Percentiles rank a stretch among this genome's conserved stretches.
phyloP scores from a whole-genome alignment of 352 stramenopile genomes.

The Sclerospora graminicola region DNA sequence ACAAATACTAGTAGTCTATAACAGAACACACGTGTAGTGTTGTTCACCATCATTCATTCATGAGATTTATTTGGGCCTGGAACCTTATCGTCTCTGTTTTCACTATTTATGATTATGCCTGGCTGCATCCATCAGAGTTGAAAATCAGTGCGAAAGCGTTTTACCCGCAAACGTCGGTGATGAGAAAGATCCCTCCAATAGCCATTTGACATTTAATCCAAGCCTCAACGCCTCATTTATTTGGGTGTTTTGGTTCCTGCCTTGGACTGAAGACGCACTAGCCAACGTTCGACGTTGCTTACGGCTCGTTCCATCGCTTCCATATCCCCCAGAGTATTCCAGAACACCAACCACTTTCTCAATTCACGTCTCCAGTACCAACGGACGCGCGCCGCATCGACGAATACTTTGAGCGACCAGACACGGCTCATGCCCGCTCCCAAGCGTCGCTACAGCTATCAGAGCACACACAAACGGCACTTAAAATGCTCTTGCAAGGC shows the following conservation, averaged over 20 bases:
- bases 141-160: too few relatives aligned
- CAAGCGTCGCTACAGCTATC: slow-evolving; percentile 17
- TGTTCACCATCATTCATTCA: too few relatives aligned
- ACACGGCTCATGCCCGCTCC: slow-evolving; percentile 17
- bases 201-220: too few relatives aligned
- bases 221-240: too few relatives aligned
- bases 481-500: slow-evolving; percentile 25
- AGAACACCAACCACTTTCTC: slow-evolving; percentile 52
- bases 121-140: too few relatives aligned
- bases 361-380: slow-evolving; percentile 40
- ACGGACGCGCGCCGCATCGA: slow-evolving; percentile 12
- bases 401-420: slow-evolving; percentile 20
- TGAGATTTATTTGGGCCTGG: too few relatives aligned
- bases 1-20: too few relatives aligned
- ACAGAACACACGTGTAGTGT: too few relatives aligned
- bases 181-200: too few relatives aligned
- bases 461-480: slow-evolving; percentile 17
- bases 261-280: slow-evolving; percentile 45
- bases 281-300: slow-evolving; percentile 22
- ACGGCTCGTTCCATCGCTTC: slow-evolving; percentile 59
- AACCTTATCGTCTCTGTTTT: too few relatives aligned
- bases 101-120: too few relatives aligned
- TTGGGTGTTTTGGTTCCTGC: slow-evolving; percentile 68
- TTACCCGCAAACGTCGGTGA: too few relatives aligned
- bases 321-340: slow-evolving; percentile 69